Conservation (phyloP, 2,329 filamentous ascomycete species). For the Lithohypha guttulata region DNA sequence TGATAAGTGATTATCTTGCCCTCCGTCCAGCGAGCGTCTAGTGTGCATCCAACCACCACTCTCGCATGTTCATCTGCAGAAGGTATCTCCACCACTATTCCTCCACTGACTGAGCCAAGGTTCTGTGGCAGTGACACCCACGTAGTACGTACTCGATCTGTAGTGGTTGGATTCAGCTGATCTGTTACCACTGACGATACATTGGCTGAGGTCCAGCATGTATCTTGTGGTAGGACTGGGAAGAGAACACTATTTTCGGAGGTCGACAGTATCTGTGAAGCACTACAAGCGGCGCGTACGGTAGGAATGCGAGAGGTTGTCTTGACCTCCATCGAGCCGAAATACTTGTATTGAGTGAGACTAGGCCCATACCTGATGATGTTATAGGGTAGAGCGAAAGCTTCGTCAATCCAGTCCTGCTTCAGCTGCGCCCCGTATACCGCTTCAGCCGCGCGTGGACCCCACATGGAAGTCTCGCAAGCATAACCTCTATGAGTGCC, state of each 20-base stretch:
- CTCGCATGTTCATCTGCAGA: neutral
- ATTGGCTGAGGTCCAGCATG: neutral
- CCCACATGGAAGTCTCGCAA: constrained; percentile 5
- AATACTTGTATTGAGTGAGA: constrained; percentile 9
- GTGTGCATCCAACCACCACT: constrained; percentile 1
- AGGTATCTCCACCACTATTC: constrained; percentile 5
- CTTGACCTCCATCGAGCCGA: neutral
- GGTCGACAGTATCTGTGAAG: constrained; percentile 1
- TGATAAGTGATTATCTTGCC: constrained; percentile 6
- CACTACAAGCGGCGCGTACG: constrained; percentile 1
- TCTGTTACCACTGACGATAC: neutral
- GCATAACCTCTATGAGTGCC: constrained; percentile 6
- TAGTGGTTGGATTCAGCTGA: neutral
- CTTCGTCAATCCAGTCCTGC: constrained; percentile 4
- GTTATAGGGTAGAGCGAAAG: neutral
- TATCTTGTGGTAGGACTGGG: neutral
- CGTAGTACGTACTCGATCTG: neutral
- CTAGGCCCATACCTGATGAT: neutral
- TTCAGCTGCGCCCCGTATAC: constrained; percentile 4
- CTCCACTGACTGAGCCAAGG: constrained; percentile 2
- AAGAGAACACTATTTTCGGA: neutral
- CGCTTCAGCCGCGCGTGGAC: constrained; percentile 1
- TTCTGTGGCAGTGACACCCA: constrained; percentile 1
- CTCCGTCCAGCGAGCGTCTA: constrained; percentile 7
- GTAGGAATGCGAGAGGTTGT: constrained; percentile 3